phyloP scores from a whole-genome alignment of 73 alveolate species.

The Paramecium tetraurelia region DNA sequence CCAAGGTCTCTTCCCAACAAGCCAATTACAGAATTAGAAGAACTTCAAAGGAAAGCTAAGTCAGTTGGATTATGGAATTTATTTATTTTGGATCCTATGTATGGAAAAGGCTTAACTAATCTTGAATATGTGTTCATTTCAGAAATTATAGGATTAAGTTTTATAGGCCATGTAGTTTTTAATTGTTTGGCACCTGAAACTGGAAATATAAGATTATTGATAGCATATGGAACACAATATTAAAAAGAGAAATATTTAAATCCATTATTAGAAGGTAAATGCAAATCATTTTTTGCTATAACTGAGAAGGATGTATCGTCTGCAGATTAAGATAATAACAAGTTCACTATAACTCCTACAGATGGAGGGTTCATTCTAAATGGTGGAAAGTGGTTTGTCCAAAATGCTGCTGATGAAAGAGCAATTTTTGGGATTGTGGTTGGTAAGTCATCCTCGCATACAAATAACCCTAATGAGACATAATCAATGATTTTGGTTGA shows the following conservation, averaged over 20 bases:
- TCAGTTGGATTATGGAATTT: conserved; percentile 52
- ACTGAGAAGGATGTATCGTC: conserved; percentile 74
- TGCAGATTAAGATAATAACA: conserved; percentile 55
- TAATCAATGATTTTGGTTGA: conserved; percentile 73
- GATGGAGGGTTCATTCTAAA: conserved; percentile 57
- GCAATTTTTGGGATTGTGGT: conserved; percentile 64
- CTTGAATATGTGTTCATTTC: conserved; percentile 53
- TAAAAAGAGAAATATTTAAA: conserved; percentile 68
- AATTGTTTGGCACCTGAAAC: conserved; percentile 77
- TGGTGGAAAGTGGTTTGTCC: conserved; percentile 72
- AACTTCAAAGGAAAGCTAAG: conserved; percentile 16
- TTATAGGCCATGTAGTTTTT: conserved; percentile 52
- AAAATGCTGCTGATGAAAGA: conserved; percentile 71
- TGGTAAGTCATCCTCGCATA: conserved; percentile 56
- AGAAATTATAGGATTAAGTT: conserved; percentile 49
- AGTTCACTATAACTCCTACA: background rate
- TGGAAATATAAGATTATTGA: conserved; percentile 69
- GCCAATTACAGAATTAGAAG: background rate
- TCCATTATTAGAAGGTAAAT: conserved; percentile 65
- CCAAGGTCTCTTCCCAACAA: background rate
- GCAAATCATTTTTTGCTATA: conserved; percentile 68
- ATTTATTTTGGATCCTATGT: background rate
- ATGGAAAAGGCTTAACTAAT: conserved; percentile 51
- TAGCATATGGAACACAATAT: conserved; percentile 65
- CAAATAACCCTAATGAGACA: conserved; percentile 19